Evolutionary conservation across 2,329 filamentous ascomycete genomes (phyloP), one percentile per base, ranked within the genome.

Genomic region (Aspergillus sclerotialis): DNA sequence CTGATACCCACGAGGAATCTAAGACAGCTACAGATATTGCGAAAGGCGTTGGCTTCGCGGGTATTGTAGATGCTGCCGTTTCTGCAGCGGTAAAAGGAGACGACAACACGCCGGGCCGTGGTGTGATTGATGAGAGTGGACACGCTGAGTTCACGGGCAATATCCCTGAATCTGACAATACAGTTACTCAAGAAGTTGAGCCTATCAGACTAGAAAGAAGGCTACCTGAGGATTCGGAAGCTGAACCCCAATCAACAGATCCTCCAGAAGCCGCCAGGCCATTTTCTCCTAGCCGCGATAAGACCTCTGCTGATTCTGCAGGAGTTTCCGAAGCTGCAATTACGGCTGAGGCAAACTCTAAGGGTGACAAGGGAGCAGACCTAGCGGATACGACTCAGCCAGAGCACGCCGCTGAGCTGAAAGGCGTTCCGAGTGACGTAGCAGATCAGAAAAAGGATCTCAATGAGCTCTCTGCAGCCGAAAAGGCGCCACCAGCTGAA

Each of bases 51-150:
- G 50, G 45, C 2, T 48, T 48, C 15, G 42, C 44, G 15, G 52
- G 50, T 19, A 21, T 50, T 14, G 46, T 50, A 12, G 38, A 45
- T 23, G 44, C 44, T 5, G 47, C 44, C 15, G 41, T 52, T 29
- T 38, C 38, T 6, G 39, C 43, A 5, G 36, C 41, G 8, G 21
- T 17, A 4, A 5, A 44, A 30, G 31, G 41, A 13, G 32, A 35
- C 4, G 39, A 44, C 7, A 12, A n/a, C 18, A 21, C 11, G n/a
- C n/a, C n/a, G n/a, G n/a, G n/a, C n/a, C n/a, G n/a, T n/a, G n/a
- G n/a, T n/a, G n/a, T n/a, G n/a, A n/a, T n/a, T n/a, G n/a, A n/a
- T n/a, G n/a, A n/a, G n/a, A n/a, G n/a, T n/a, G n/a, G n/a, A n/a
- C n/a, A n/a, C n/a, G n/a, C n/a, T n/a, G 23, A 24, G n/a, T 4